Evolutionary conservation across 148 eudicot genomes (phyloP), one percentile per base, ranked within the genome.

Genomic region (Silene uniflora): DNA sequence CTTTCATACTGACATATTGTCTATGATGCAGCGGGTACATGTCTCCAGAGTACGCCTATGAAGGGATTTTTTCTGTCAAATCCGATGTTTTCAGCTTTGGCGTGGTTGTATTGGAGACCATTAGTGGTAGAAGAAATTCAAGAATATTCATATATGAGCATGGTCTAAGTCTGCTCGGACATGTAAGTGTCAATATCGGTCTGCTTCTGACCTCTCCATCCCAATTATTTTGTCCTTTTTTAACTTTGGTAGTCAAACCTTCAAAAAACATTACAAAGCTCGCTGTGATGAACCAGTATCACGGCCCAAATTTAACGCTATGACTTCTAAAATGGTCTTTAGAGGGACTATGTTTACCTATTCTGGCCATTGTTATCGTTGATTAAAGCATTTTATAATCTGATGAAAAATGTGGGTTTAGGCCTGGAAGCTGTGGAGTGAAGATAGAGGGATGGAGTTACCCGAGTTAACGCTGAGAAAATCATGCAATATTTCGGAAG

Each of bases 11-110:
- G 46, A 19, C 18, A 11, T 7, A 3, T 47, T n/a, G 21, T 10
- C 69, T 23, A 14, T 66, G 46, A n/a, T 73, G 66, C 69, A 78
- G 81, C 35, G 81, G 81, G 61, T 78, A 78, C 61, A 78, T 78
- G 81, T 73, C 81, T n/a, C 81, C 81, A 10, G 81, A 78, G 73
- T 78, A 78, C 62, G 77, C 81, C 10, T 65, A 19, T 29, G 81
- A 73, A 67, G 81, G 81, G 27, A 25, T 78, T 7, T 73, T 78
- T 73, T 78, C 81, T 24, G 35, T 78, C 19, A 78, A 78, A 39
- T 78, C 81, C 32, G 81, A 78, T 58, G 81, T 78, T 59, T 78
- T 73, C 54, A 59, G 81, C 77, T 78, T 78, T 54, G 81, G 81
- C 14, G 68, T 78, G 22, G 77, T 78, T 67, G 46, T 78, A 9